These are phyloP conservation scores for Stromatinia cepivora DNA, from an alignment of 2,329 filamentous ascomycete species.

Conservation along the genomic window DNA sequence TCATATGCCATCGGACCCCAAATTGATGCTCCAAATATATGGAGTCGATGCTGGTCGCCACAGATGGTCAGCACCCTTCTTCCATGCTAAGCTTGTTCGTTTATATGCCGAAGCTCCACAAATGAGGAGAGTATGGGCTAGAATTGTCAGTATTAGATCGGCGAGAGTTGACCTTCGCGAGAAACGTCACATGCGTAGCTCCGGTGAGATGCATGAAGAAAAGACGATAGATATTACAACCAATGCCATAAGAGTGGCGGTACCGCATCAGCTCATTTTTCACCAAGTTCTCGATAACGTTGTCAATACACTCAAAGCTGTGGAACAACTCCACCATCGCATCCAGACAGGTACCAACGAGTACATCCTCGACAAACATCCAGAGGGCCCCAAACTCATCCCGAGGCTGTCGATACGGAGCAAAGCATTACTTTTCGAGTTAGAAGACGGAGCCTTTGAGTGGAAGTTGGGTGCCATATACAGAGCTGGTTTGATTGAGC, in stretches of 20 bases:
- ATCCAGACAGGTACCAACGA: constrained; percentile 87
- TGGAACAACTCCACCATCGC: constrained; percentile 87
- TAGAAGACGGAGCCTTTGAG: constrained; percentile 95
- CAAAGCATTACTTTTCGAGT: constrained; percentile 81
- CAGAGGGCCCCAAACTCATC: constrained; percentile 81
- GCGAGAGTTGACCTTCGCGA: constrained; percentile 79
- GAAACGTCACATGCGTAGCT: constrained; percentile 65
- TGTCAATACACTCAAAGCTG: constrained; percentile 82
- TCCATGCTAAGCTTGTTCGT: constrained; percentile 75
- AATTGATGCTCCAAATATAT: constrained; percentile 86
- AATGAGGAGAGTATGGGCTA: constrained; percentile 80
- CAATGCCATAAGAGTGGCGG: constrained; percentile 82
- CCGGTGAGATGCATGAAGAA: constrained; percentile 63
- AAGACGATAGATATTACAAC: constrained; percentile 80
- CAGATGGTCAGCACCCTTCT: constrained; percentile 81
- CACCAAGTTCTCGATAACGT: constrained; percentile 93
- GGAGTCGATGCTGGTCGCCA: constrained; percentile 80
- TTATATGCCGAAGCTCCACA: constrained; percentile 85
- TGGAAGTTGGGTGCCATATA: constrained; percentile 97
- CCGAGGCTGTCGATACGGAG: constrained; percentile 83
- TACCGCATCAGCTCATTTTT: constrained; percentile 89
- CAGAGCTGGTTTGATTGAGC: constrained; percentile 81
- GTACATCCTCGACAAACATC: constrained; percentile 81
- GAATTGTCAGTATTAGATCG: constrained; percentile 80
- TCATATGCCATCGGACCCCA: constrained; percentile 84